Evolutionary conservation across 2,329 filamentous ascomycete genomes (phyloP), one percentile per base, ranked within the genome.

Genomic region (Ophiostoma ulmi): DNA sequence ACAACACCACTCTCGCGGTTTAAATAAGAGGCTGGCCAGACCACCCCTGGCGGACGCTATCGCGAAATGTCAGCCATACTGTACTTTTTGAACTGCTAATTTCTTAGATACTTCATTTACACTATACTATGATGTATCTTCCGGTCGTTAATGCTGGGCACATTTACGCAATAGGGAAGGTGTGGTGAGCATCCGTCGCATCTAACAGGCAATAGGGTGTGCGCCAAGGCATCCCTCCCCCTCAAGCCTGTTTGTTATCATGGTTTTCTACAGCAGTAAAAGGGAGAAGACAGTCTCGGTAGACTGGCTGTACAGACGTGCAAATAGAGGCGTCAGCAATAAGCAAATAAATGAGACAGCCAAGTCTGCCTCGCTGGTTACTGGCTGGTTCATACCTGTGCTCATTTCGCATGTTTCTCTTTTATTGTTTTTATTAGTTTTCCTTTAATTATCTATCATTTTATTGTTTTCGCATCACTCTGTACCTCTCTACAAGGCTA

Each of bases 81-180:
- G 58, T 61, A 61, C 55, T 61, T 35, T 61, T 61, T 35, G 26
- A 11, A 35, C 22, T 17, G 17, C 17, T 7, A 48, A 48, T 17
- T 14, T 14, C 14, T 11, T 48, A 20, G 44, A 20, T 1, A n/a
- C 6, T 44, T 17, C 44, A 48, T 48, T 48, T 48, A 20, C 17
- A 22, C 52, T 4, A 22, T 22, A 26, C 52, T 14, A 58, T 22
- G 6, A 11, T 26, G n/a, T 63, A 17, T 26, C 26, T 31, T 31
- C 5, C 13, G 22, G 20, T 38, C 17, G 35, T 36, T n/a, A 11
- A 38, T 5, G 63, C 63, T 65, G 63, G 63, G 63, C 63, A 65
- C 61, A 8, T n/a, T 65, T 65, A 65, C 63, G 63, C 63, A 65
- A 65, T 65, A 22, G 35, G 63, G 63, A 65, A 65, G 63, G 63